Base-by-base conservation (phyloP, 805 yeast genomes). In the Saturnispora serradocipensis region DNA sequence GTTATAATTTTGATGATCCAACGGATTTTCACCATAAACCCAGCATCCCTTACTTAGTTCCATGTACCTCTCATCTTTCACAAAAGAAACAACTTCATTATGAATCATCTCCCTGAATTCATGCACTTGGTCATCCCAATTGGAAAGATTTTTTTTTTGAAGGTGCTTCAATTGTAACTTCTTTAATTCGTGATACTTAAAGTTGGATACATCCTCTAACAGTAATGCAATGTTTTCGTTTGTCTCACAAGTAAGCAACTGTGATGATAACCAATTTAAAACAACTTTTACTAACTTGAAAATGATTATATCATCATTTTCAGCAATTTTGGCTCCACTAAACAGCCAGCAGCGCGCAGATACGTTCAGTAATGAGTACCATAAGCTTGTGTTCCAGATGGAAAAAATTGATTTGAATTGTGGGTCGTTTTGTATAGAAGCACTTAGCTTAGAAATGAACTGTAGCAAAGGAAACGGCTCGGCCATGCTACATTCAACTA, bases 41-140 rank as follows among this genome's bases (percentile, higher is more conserved):
- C 95, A 88, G 2, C 86, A 76, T 1, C 96, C 96, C 59, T 77
- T 81, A 27, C 88, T 80, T 46, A 88, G 67, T 61, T 81, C 82
- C 52, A 85, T 66, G 45, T 84, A 80, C 59, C 91, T 74, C 67
- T 86, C 93, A 62, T 85, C 89, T 52, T 78, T 77, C 15, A 87
- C 88, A 62, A 85, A 86, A 38, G 81, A 83, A 52, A 74, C 69
- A 0, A 84, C 86, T 61, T 88, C 88, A 13, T 67, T 62, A 10
- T 73, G 63, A 52, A 85, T 69, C 30, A 73, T 65, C 3, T 65
- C 64, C 59, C 79, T 76, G 60, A 87, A 83, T 28, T 69, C 72
- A 2, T 57, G 54, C 42, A 80, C 70, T 40, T 74, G 72, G 0
- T 59, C 50, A 1, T 70, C 62, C 82, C 91, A 83, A 11, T 63